Conservation (phyloP, 192 early-diverging fungal genomes). For the Backusella macrospora region DNA sequence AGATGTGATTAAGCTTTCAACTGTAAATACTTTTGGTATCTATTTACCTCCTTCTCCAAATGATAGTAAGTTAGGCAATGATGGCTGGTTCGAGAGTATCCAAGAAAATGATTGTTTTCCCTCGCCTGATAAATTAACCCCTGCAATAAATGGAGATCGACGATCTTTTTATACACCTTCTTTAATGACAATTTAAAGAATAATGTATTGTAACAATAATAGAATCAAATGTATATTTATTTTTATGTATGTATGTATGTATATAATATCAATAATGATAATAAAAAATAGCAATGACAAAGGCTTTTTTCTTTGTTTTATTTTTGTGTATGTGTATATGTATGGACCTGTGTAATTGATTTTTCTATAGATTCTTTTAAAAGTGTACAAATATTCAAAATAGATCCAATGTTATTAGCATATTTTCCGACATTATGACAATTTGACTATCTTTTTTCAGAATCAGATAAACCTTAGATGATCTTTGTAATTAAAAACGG, state of each 20-base stretch:
- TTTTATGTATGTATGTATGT: background rate
- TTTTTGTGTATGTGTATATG: background rate
- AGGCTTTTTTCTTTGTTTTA: background rate
- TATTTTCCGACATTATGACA: background rate
- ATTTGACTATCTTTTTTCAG: background rate
- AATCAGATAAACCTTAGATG: slow-evolving; percentile 17
- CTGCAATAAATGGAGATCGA: background rate
- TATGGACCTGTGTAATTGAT: background rate
- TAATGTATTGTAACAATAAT: background rate
- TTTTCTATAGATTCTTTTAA: slow-evolving; percentile 1
- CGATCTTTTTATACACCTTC: slow-evolving; percentile 14
- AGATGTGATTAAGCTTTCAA: slow-evolving; percentile 35
- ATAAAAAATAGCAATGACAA: too few relatives aligned
- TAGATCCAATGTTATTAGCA: background rate
- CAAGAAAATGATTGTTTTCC: background rate
- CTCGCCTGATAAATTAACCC: slow-evolving; percentile 10
- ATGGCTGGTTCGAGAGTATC: background rate
- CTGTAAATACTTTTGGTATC: slow-evolving; percentile 41
- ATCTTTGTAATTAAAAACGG: background rate
- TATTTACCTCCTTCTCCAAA: slow-evolving; percentile 39
- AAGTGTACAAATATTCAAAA: background rate
- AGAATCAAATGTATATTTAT: slow-evolving; percentile 4
- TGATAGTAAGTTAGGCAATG: background rate
- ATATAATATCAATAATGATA: background rate
- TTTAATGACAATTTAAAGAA: slow-evolving; percentile 2